Percentiles rank a stretch among this genome's conserved stretches.
Evolutionary conservation across 2,329 filamentous ascomycete species (phyloP).

Genomic region (Colletotrichum lentis): DNA sequence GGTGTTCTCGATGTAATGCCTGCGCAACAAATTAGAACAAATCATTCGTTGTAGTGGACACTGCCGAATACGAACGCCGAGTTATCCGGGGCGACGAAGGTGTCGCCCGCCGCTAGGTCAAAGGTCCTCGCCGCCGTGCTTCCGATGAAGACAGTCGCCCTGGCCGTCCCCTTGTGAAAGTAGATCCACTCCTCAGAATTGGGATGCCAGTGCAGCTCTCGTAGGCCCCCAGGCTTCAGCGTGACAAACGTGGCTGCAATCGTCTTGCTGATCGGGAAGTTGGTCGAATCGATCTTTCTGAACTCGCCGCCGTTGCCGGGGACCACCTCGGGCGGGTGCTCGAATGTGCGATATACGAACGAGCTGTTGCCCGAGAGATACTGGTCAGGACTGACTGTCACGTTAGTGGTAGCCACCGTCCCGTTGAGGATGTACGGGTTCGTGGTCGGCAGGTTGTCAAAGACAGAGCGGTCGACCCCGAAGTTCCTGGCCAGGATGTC

Average conservation of each 20-base stretch:
- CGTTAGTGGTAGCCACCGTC: conserved; percentile 58
- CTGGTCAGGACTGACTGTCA: conserved; percentile 52
- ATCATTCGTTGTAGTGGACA: too few species aligned
- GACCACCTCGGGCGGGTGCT: conserved; percentile 64
- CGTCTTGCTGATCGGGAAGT: conserved; percentile 72
- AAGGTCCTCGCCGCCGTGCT: conserved; percentile 69
- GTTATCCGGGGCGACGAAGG: conserved; percentile 73
- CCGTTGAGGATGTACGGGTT: conserved; percentile 70
- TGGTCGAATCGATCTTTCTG: conserved; percentile 71
- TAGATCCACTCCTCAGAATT: conserved; percentile 77
- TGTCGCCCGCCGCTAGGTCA: conserved; percentile 73
- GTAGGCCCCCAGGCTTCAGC: conserved; percentile 68
- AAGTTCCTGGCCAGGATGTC: conserved; percentile 74
- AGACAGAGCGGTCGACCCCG: conserved; percentile 66
- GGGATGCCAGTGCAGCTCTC: conserved; percentile 76
- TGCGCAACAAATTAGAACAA: conserved; percentile 30
- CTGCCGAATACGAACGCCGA: conserved; percentile 51
- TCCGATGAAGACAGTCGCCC: conserved; percentile 72
- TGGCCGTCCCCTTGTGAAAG: conserved; percentile 69
- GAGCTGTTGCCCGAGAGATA: conserved; percentile 61
- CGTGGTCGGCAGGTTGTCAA: conserved; percentile 63
- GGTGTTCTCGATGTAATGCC: conserved; percentile 76
- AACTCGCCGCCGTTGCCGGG: conserved; percentile 70
- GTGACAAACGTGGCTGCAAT: conserved; percentile 71
- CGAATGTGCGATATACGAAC: conserved; percentile 67